These are phyloP conservation scores for Cotoneaster glaucophyllus DNA, from an alignment of 306 rosid genomes.

Conservation along the genomic window DNA sequence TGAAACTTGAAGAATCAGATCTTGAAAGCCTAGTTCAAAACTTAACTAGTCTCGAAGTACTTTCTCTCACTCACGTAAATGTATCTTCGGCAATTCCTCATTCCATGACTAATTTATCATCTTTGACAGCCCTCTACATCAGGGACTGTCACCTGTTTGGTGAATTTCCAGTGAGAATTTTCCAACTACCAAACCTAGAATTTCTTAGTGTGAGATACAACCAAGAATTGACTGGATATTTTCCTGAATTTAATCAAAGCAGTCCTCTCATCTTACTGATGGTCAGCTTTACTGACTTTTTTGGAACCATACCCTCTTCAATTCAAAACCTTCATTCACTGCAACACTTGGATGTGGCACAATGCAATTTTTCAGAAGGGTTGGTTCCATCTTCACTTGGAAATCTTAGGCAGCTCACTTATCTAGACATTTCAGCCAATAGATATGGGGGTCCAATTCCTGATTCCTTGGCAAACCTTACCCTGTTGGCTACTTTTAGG, in stretches of 20 bases:
- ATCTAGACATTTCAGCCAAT: not conserved
- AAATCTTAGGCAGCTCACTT: not conserved
- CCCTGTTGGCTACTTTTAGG: not conserved
- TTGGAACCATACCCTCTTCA: not conserved
- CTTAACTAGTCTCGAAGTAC: conserved; percentile 3
- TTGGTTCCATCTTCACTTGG: conserved; percentile 11
- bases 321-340: conserved; percentile 4
- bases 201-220: not conserved
- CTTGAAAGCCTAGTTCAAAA: not conserved
- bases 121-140: not conserved
- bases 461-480: not conserved
- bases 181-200: conserved; percentile 2
- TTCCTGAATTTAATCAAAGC: conserved; percentile 4
- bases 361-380: not conserved
- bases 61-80: not conserved
- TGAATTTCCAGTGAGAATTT: not conserved
- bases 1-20: not conserved
- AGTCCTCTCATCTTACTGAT: not conserved
- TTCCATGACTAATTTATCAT: conserved; percentile 4
- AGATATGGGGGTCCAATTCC: not conserved
- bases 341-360: not conserved
- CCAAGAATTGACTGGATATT: not conserved
- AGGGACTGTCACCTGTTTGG: not conserved
- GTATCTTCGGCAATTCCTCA: conserved; percentile 1
- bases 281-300: not conserved